Conservation (phyloP, 805 yeast species). For the Pichia kluyveri region DNA sequence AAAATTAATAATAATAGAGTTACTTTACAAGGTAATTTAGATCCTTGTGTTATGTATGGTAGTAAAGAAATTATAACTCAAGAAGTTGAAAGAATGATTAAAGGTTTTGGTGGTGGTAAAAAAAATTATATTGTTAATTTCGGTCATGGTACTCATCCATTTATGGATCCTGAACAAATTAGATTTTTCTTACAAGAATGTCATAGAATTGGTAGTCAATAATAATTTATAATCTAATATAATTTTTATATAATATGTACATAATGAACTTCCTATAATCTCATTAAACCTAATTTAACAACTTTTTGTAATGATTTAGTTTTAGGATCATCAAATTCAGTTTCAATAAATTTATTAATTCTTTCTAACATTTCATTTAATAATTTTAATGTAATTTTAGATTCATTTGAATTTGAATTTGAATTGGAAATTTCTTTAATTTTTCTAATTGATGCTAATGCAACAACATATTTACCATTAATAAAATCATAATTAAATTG, state of each 20-base stretch:
- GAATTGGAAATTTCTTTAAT: conserved; percentile 4
- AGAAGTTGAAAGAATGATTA: conserved; percentile 82
- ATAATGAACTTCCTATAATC: conserved; percentile 4
- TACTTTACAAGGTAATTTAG: conserved; percentile 87
- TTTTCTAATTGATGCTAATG: conserved; percentile 8
- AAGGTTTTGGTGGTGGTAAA: conserved; percentile 91
- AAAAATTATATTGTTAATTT: conserved; percentile 86
- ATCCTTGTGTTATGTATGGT: conserved; percentile 93
- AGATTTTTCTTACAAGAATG: conserved; percentile 72
- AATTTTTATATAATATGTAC: too few species aligned
- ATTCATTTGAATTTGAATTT: not conserved
- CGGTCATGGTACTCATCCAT: conserved; percentile 98
- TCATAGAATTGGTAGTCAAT: conserved; percentile 11
- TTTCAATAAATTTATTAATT: conserved; percentile 6
- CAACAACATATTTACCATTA: conserved; percentile 10
- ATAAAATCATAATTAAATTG: conserved; percentile 8
- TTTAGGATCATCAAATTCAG: conserved; percentile 6
- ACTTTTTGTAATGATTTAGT: conserved; percentile 7
- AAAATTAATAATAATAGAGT: conserved; percentile 66
- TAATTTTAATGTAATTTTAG: not conserved
- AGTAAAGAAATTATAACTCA: conserved; percentile 67
- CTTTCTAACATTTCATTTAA: conserved; percentile 2
- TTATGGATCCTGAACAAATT: conserved; percentile 88
- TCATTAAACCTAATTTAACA: conserved; percentile 10
- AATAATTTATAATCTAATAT: not conserved